Evolutionary conservation across 257 asterid species (phyloP).

Genomic region (Ilex asprella): DNA sequence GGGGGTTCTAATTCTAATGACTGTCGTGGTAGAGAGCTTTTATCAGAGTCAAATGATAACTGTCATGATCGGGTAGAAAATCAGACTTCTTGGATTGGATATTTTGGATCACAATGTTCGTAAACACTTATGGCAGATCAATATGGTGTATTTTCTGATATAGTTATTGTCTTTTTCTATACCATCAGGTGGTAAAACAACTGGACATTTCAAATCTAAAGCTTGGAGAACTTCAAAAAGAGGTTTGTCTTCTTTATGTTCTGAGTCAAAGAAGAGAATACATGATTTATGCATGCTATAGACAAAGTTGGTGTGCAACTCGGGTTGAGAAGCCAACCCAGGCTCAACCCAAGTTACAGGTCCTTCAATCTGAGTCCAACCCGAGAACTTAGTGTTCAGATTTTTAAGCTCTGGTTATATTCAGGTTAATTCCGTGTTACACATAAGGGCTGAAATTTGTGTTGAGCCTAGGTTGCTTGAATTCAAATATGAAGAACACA

Average conservation of each 20-base stretch:
- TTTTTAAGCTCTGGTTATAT: no score
- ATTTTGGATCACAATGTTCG: slow-evolving; percentile 6
- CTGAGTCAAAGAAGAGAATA: no score
- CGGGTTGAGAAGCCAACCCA: no score
- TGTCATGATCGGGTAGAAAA: slow-evolving; percentile 46
- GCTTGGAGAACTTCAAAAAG: slow-evolving; percentile 61
- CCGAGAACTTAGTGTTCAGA: no score
- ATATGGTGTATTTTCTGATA: slow-evolving; percentile 3
- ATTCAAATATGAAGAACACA: no score
- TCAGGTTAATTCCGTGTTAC: no score
- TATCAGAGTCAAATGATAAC: slow-evolving; percentile 44
- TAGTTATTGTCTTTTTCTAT: slow-evolving; percentile 12
- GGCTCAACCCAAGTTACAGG: no score
- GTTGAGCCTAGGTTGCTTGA: no score
- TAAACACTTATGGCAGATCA: not conserved
- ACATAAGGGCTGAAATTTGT: no score
- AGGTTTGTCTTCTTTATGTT: slow-evolving; percentile 33
- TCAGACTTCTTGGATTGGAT: slow-evolving; percentile 12
- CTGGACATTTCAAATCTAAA: slow-evolving; percentile 45
- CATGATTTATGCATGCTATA: no score
- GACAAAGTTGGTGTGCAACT: no score
- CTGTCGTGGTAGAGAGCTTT: slow-evolving; percentile 41
- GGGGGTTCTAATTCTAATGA: slow-evolving; percentile 50
- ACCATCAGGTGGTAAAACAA: slow-evolving; percentile 37
- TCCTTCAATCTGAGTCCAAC: no score